Base-by-base conservation (phyloP, 331 rosid species). In the Arachis monticola region DNA sequence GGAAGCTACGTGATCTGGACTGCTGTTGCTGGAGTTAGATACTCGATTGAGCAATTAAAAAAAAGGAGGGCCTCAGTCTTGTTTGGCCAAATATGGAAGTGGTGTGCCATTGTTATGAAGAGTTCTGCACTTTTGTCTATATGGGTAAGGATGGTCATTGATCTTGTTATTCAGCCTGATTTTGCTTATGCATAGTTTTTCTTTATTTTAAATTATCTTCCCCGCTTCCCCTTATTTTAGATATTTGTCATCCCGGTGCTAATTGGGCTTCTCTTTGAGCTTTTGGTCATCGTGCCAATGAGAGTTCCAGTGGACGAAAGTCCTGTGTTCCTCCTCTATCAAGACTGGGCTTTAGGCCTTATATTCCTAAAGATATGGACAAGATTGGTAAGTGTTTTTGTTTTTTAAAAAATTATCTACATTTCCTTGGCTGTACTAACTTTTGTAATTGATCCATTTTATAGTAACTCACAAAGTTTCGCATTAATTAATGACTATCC, bases 301-400 rank as follows among this genome's bases (percentile, higher is more conserved):
- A 89, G 99, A 72, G 99, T 95, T 64, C 99, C 98, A 0, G 99
- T 95, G 76, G 99, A 95, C 86, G 99, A 95, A 77, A 95, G 98
- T 87, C 99, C 99, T 52, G 98, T 95, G 69, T 95, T 95, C 83
- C 92, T 95, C 74, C 86, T 95, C 72, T 95, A 95, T 82, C 99
- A 95, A 77, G 99, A 95, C 81, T 95, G 99, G 99, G 99, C 99
- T 67, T 86, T 95, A 67, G 99, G 99, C 66, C 95, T 95, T 75
- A 95, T 95, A 77, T 92, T 95, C 80, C 99, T 95, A 63, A 95
- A 95, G 92, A 95, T 95, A 70, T 95, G 99, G 99, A 95, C 99
- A 77, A 90, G 99, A 92, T 82, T 95, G 97, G 99, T 95, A 67
- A 86, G 96, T 73, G 58, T 69, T 55, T 67, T 61, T 75, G 27